Evolutionary conservation across 768 basidiomycete genomes (phyloP), one percentile per base, ranked within the genome.

Genomic region (Podaxis rugospora): DNA sequence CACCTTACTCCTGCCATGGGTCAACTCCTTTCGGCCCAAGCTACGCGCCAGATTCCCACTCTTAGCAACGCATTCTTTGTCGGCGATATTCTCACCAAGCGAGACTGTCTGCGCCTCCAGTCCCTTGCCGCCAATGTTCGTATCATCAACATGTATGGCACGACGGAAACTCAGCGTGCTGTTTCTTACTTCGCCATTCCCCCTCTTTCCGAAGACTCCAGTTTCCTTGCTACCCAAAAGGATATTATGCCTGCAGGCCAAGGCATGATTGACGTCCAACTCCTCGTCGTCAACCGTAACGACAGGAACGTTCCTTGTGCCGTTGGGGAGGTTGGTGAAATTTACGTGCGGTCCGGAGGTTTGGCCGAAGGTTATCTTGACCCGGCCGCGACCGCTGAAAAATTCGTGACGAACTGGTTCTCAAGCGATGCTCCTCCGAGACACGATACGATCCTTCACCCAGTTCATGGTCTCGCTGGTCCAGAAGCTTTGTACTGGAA

Each of bases 71-170:
- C 97, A 9, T 98, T 99, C 80, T 98, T 99, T 71, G 97, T 99
- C 49, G 97, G 97, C n/a, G 97, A 99, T 70, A 87, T 98, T 46
- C 86, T 99, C 58, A 98, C 97, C 63, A 99, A 98, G 74, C 91
- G 97, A 47, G 97, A 99, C 72, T 98, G 96, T 68, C 84, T 90
- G 44, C 91, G 97, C 37, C 82, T 99, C 2, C 97, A 99, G 72
- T 82, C 91, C 1, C 87, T 99, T 51, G 97, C 96, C 1, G 78
- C 86, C 11, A 97, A 98, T 67, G 94, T 95, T 13, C 80, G 87
- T 36, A 98, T 99, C 70, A 88, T 98, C 74, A 99, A 99, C 80
- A 99, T 99, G 97, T 99, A 98, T 72, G 97, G 97, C 14, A 98
- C 97, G 5, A 99, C 97, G 21, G 97, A 99, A 75, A 98, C 97